Conservation (phyloP, 495 filamentous ascomycete genomes). For the Tuber microsphaerosporum region DNA sequence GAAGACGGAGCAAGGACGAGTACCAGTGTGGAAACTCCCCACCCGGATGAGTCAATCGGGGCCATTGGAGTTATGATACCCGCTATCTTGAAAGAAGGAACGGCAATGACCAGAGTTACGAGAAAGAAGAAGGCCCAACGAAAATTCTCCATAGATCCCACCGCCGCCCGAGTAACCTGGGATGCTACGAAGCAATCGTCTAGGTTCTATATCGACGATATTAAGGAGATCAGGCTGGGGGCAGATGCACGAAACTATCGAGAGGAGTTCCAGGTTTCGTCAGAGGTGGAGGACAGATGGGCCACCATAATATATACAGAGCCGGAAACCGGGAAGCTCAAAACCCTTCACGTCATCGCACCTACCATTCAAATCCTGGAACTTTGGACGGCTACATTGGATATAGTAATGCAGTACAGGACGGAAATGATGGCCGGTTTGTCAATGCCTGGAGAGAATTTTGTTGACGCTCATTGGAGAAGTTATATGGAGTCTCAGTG, state of each 20-base stretch:
- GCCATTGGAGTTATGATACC: conserved; percentile 63
- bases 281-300: conserved; percentile 61
- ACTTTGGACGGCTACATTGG: conserved; percentile 73
- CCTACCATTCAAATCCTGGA: conserved; percentile 60
- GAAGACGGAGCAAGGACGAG: conserved; percentile 32
- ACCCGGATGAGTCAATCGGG: conserved; percentile 41
- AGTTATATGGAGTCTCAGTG: conserved; percentile 72
- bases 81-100: conserved; percentile 65
- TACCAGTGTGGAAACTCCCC: conserved; percentile 42
- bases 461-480: conserved; percentile 73
- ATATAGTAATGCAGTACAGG: conserved; percentile 70
- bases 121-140: conserved; percentile 70
- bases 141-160: conserved; percentile 68
- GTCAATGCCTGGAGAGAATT: conserved; percentile 67
- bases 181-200: conserved; percentile 70
- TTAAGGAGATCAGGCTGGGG: conserved; percentile 78
- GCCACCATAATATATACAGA: conserved; percentile 81
- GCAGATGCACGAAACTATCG: conserved; percentile 82
- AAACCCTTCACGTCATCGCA: conserved; percentile 67
- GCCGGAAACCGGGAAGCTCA: conserved; percentile 61
- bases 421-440: conserved; percentile 82
- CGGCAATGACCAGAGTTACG: conserved; percentile 67
- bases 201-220: conserved; percentile 86
- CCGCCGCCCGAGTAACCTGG: conserved; percentile 80
- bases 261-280: conserved; percentile 66